Evolutionary conservation across 1,284 basidiomycete species (phyloP).

Genomic region (Naganishia albida): DNA sequence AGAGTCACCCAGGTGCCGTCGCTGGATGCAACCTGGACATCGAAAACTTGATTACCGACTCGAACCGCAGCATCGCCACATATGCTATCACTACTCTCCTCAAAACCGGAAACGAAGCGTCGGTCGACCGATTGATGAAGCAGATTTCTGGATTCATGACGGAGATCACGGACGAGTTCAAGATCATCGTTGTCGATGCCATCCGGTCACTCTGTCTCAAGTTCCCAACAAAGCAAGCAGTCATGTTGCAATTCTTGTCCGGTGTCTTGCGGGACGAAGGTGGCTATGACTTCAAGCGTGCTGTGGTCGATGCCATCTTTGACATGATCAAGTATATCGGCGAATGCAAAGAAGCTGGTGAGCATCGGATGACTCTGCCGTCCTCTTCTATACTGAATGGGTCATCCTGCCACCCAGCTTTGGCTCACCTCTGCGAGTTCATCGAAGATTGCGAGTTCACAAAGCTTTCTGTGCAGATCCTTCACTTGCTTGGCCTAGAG

Average conservation of each 20-base stretch:
- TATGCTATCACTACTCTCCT: constrained; percentile 98
- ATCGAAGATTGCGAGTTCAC: constrained; percentile 99
- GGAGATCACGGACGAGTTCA: constrained; percentile 99
- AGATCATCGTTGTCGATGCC: constrained; percentile 98
- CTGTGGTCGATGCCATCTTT: constrained; percentile 98
- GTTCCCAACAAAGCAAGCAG: constrained; percentile 93
- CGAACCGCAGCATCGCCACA: constrained; percentile 94
- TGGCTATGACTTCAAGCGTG: constrained; percentile 98
- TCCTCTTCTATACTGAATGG: neutral
- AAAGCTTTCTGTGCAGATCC: constrained; percentile 94
- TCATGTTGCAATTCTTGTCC: constrained; percentile 92
- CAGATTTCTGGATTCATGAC: constrained; percentile 99
- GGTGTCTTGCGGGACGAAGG: constrained; percentile 95
- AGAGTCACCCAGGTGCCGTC: constrained; percentile 80
- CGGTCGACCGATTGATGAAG: constrained; percentile 98
- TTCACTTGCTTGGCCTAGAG: constrained; percentile 92
- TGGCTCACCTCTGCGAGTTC: constrained; percentile 99
- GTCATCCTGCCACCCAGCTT: constrained; percentile 59
- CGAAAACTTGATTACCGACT: constrained; percentile 94
- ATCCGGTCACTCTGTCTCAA: constrained; percentile 98
- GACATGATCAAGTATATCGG: constrained; percentile 99
- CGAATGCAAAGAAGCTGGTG: constrained; percentile 83
- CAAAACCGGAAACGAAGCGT: constrained; percentile 99
- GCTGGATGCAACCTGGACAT: constrained; percentile 95
- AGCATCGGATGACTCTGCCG: constrained; percentile 29